phyloP scores from a whole-genome alignment of 1,284 basidiomycete species.

The Trichosporon inkin region DNA sequence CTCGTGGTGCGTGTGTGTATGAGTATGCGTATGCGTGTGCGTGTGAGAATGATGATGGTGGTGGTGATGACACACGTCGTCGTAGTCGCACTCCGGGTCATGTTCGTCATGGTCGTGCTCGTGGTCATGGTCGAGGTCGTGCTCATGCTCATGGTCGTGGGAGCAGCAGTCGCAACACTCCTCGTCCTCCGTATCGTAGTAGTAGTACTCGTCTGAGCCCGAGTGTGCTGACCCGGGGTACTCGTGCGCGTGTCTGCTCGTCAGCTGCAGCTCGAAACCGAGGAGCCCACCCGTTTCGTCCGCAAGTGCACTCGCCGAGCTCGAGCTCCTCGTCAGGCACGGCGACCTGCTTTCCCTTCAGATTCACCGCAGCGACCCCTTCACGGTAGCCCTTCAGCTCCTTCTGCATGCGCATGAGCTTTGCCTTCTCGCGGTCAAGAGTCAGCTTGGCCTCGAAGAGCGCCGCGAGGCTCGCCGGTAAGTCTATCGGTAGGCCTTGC shows the following conservation, averaged over 20 bases:
- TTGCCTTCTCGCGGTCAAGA: constrained; percentile 48
- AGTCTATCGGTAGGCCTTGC: constrained; percentile 36
- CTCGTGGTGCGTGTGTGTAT: constrained; percentile 18
- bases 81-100: constrained; percentile 20
- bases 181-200: constrained; percentile 32
- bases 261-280: not conserved
- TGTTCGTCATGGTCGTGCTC: constrained; percentile 18
- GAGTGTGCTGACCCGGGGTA: constrained; percentile 29
- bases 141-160: constrained; percentile 27
- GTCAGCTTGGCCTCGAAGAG: constrained; percentile 50
- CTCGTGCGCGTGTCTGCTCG: constrained; percentile 22
- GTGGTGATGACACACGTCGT: constrained; percentile 21
- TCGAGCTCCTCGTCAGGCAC: constrained; percentile 23
- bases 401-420: constrained; percentile 48
- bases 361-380: constrained; percentile 25
- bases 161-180: constrained; percentile 32
- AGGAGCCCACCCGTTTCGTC: constrained; percentile 29
- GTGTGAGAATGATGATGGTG: constrained; percentile 18
- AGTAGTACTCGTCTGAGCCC: constrained; percentile 36
- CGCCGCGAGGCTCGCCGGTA: constrained; percentile 45
- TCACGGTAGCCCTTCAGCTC: constrained; percentile 48
- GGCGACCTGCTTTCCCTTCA: constrained; percentile 35
- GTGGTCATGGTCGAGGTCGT: constrained; percentile 21
- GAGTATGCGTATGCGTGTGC: constrained; percentile 13
- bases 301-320: constrained; percentile 42